Evolutionary conservation across 228 moss, liverwort and hornwort species (phyloP).

Genomic region (Sphagnum fallax): DNA sequence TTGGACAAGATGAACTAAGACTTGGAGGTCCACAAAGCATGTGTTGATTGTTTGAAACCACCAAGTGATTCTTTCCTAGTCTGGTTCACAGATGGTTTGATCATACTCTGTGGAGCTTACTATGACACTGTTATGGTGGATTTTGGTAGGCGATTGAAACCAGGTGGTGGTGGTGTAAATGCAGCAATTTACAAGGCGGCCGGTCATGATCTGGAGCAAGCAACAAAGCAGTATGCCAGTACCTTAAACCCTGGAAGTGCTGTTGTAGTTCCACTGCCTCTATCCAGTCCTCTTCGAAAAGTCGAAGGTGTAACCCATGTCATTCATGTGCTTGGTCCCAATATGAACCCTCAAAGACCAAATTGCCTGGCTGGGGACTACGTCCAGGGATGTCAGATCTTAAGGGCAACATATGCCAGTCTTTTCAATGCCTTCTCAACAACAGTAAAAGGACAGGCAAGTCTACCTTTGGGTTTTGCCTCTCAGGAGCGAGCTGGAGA

Average conservation of each 20-base stretch:
- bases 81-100: too few relatives aligned
- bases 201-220: constrained; percentile 61
- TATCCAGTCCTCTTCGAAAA: constrained; percentile 48
- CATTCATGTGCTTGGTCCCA: constrained; percentile 92
- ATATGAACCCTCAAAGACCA: constrained; percentile 88
- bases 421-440: constrained; percentile 62
- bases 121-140: constrained; percentile 10
- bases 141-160: constrained; percentile 69
- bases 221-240: constrained; percentile 54
- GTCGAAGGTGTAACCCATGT: constrained; percentile 85
- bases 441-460: constrained; percentile 13
- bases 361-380: constrained; percentile 70
- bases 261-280: constrained; percentile 54
- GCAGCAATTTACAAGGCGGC: constrained; percentile 85
- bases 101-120: not conserved
- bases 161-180: constrained; percentile 95
- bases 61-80: too few relatives aligned
- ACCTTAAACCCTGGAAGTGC: constrained; percentile 62
- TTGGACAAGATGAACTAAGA: too few relatives aligned
- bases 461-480: constrained; percentile 2
- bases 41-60: too few relatives aligned
- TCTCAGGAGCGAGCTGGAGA: not conserved
- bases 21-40: too few relatives aligned
- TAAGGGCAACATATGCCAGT: constrained; percentile 56
- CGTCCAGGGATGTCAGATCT: constrained; percentile 47